Conservation (phyloP, 345 rosid species). For the Corymbia maculata region DNA sequence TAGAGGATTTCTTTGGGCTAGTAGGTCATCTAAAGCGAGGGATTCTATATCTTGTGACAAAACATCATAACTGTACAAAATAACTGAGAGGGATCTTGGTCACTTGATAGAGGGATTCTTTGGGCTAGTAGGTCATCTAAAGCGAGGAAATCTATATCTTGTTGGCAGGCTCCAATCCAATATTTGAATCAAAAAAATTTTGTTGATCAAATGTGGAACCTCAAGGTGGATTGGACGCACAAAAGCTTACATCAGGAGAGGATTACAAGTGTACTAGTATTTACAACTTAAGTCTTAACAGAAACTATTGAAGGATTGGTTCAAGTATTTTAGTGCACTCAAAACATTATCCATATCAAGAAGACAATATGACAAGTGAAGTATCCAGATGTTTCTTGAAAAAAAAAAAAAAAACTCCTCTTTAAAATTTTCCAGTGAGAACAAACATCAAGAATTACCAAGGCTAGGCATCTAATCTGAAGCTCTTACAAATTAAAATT, state of each 20-base stretch:
- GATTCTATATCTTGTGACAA: too few species aligned
- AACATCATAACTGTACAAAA: too few species aligned
- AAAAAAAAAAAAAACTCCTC: too few species aligned
- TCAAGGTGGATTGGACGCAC: neutral
- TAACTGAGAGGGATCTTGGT: too few species aligned
- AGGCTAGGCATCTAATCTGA: neutral
- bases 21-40: too few species aligned
- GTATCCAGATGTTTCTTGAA: neutral
- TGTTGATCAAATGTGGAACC: neutral
- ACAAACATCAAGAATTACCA: neutral
- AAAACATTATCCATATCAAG: neutral
- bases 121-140: too few species aligned
- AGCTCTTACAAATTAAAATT: neutral
- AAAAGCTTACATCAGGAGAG: neutral
- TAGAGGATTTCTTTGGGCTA: too few species aligned
- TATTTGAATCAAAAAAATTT: neutral
- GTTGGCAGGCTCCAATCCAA: neutral
- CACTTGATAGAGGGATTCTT: too few species aligned
- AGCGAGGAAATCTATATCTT: neutral
- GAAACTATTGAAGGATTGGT: neutral
- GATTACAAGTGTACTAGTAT: neutral
- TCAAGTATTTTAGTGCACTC: neutral
- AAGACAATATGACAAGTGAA: neutral
- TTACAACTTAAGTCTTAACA: neutral
- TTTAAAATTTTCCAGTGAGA: neutral